A percentile compares a stretch with the other conserved stretches of the same genome.
These are phyloP conservation scores for Pichia scutulata DNA, from an alignment of 805 yeast species.

Conservation along the genomic window DNA sequence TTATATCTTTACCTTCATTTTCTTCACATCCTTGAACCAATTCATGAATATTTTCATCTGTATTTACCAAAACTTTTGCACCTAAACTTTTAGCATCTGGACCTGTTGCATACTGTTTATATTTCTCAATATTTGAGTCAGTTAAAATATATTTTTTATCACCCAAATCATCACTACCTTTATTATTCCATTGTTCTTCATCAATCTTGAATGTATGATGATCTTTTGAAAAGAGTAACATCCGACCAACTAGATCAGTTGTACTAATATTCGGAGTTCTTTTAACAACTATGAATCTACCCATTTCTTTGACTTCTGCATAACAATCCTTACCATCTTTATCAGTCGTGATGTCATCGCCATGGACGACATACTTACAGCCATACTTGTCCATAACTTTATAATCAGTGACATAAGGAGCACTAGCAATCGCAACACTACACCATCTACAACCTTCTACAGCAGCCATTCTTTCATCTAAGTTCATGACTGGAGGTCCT, in stretches of 20 bases:
- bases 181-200: conserved; percentile 16
- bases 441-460: conserved; percentile 91
- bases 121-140: conserved; percentile 35
- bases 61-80: conserved; percentile 45
- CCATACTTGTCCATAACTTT: conserved; percentile 62
- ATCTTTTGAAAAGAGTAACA: conserved; percentile 52
- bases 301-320: conserved; percentile 70
- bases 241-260: conserved; percentile 87
- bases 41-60: conserved; percentile 19
- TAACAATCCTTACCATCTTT: conserved; percentile 94
- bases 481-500: conserved; percentile 90
- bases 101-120: conserved; percentile 52
- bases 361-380: conserved; percentile 93
- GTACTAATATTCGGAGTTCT: conserved; percentile 92
- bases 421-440: conserved; percentile 57
- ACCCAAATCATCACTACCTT: conserved; percentile 1
- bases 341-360: conserved; percentile 96
- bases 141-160: conserved; percentile 18
- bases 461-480: conserved; percentile 73
- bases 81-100: conserved; percentile 51
- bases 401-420: conserved; percentile 93
- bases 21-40: conserved; percentile 23
- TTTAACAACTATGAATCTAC: conserved; percentile 85
- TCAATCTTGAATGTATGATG: conserved; percentile 45
- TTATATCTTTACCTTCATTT: conserved; percentile 11